These are phyloP conservation scores for Mrakia frigida DNA, from an alignment of 768 basidiomycete species.

Conservation along the genomic window DNA sequence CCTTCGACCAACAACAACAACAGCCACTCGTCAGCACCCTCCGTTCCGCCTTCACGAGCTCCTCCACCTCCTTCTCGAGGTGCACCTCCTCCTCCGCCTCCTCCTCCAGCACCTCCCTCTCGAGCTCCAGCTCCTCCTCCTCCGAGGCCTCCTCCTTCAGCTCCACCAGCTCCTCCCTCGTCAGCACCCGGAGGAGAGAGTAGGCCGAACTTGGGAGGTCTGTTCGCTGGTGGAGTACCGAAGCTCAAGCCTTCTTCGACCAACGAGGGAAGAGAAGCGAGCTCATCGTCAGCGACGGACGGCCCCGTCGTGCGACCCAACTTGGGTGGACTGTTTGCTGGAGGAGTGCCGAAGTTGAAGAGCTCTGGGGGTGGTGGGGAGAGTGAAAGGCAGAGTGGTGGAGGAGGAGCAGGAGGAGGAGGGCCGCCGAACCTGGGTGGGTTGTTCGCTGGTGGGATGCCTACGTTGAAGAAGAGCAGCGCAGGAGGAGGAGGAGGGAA, in stretches of 20 bases:
- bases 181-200: slow-evolving; percentile 6
- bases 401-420: too few species aligned
- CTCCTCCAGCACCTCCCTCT: background rate
- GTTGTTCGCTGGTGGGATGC: slow-evolving; percentile 52
- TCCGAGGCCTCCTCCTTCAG: background rate
- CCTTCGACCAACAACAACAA: background rate
- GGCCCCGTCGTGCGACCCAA: too few species aligned
- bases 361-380: too few species aligned
- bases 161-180: background rate
- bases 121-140: background rate
- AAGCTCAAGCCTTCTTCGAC: too few species aligned
- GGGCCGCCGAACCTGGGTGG: too few species aligned
- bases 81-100: background rate
- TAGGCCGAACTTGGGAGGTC: slow-evolving; percentile 15
- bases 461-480: slow-evolving; percentile 66
- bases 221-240: slow-evolving; percentile 21
- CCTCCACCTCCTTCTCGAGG: slow-evolving; percentile 7
- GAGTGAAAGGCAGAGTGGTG: too few species aligned
- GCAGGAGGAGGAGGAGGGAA: slow-evolving; percentile 22
- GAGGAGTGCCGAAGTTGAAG: too few species aligned
- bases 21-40: background rate
- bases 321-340: too few species aligned
- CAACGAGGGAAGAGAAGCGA: too few species aligned
- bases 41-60: slow-evolving; percentile 1
- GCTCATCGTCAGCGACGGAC: too few species aligned